Evolutionary conservation across 176 grass and related monocot genomes (phyloP).

Genomic region (Oryza meyeriana): DNA sequence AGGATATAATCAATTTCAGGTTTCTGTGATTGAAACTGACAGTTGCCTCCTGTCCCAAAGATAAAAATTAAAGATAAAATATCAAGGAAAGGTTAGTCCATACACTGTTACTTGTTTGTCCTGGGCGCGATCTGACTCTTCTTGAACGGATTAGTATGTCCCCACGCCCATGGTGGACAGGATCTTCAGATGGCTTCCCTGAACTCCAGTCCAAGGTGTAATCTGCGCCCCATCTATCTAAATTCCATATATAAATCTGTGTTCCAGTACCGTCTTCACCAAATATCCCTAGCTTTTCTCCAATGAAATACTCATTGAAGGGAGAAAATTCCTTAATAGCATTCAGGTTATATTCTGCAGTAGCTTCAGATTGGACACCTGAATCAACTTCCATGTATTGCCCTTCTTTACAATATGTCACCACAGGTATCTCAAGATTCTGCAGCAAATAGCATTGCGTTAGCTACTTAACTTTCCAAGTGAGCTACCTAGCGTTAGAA

Average conservation of each 20-base stretch:
- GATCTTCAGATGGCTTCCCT: constrained; percentile 35
- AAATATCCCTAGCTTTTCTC: constrained; percentile 71
- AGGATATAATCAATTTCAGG: background rate
- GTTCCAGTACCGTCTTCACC: constrained; percentile 67
- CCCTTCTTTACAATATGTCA: constrained; percentile 66
- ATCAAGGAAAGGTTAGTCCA: background rate
- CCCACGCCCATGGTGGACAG: constrained; percentile 22
- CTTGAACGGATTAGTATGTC: constrained; percentile 86
- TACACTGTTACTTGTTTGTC: constrained; percentile 66
- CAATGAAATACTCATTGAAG: constrained; percentile 92
- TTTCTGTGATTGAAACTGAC: background rate
- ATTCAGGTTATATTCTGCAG: constrained; percentile 59
- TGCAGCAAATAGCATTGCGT: constrained; percentile 36
- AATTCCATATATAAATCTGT: constrained; percentile 92
- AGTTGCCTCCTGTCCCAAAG: background rate
- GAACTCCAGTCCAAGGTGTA: constrained; percentile 72
- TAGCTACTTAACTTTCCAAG: background rate
- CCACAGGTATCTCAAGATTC: constrained; percentile 87
- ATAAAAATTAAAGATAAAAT: background rate
- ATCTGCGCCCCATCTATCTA: constrained; percentile 79
- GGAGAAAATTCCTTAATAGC: constrained; percentile 81
- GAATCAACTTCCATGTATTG: constrained; percentile 90
- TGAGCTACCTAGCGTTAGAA: background rate
- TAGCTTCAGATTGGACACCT: constrained; percentile 61
- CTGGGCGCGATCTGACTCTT: constrained; percentile 65